Evolutionary conservation across 257 asterid genomes (phyloP), one percentile per base, ranked within the genome.

Genomic region (Penstemon barbatus): DNA sequence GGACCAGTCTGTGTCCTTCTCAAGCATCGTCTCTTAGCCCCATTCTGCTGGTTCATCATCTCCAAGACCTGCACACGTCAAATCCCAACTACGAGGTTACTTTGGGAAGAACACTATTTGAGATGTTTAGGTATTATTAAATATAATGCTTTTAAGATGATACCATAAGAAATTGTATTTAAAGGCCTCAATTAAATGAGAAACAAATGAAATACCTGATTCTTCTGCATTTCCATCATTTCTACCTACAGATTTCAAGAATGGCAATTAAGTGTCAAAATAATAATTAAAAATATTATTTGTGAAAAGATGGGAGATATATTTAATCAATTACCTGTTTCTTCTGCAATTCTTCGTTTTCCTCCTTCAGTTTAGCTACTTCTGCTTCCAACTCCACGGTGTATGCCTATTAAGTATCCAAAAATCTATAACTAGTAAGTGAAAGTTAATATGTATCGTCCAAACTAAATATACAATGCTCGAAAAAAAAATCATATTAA

Each of bases 1-100:
- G 91, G 89, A 61, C 99, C 87, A 5, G 96, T 89, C 80, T 82
- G 93, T 41, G 97, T 94, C 74, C 99, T 88, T 71, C 97, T 91
- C 80, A 91, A 77, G 77, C 95, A 77, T 65, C 80, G 87, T 53
- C 82, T 83, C 85, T 91, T 94, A 3, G 18, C 57, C 59, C 88
- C 90, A 3, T 46, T 76, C 60, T 80, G 87, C 54, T 75, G 75
- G 45, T 82, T 82, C 87, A 78, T 77, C 95, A 80, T 80, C 87
- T 91, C 98, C 78, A 73, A 46, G 12, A 68, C 90, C 99, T 94
- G 85, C 42, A 49, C 40, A 60, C 63, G 37, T 40, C 39, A 54
- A 54, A 36, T 6, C 33, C 33, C 4, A 25, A 53, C 15, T 3
- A 42, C 13, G 38, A 75, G 12, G 33, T 25, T 25, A 25, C 33